Conservation (phyloP, 2,329 filamentous ascomycete species). For the Helicocarpus griseus region DNA sequence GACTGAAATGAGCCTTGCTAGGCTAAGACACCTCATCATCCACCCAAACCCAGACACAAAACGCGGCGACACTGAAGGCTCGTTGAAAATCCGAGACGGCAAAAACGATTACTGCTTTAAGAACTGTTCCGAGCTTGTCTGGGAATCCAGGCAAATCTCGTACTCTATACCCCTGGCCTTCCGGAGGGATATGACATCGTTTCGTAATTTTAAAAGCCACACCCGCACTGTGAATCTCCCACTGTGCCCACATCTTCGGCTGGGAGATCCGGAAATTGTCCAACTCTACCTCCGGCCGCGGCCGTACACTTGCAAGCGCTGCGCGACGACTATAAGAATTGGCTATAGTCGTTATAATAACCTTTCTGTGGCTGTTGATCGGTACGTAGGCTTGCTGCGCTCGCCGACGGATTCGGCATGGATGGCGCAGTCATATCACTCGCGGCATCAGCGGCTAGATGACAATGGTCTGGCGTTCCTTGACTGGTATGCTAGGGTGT, state of each 20-base stretch:
- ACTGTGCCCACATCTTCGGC: conserved; percentile 1
- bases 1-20: not conserved
- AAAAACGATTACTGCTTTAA: too few species aligned
- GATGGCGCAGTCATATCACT: conserved; percentile 3
- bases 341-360: too few species aligned
- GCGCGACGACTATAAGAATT: not conserved
- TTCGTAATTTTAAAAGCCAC: not conserved
- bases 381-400: not conserved
- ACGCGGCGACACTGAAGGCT: not conserved
- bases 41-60: not conserved
- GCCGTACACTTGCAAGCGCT: not conserved
- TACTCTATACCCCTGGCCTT: not conserved
- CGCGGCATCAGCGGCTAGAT: not conserved
- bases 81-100: too few species aligned
- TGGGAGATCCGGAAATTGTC: not conserved
- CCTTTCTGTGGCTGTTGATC: not conserved
- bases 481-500: not conserved
- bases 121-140: not conserved
- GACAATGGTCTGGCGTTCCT: not conserved
- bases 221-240: not conserved
- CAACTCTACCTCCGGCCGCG: not conserved
- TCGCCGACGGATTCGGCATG: not conserved
- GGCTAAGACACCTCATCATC: not conserved
- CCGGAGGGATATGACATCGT: not conserved
- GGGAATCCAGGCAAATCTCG: not conserved